Evolutionary conservation across 768 basidiomycete genomes (phyloP).

Genomic region (Mycena vulgaris): DNA sequence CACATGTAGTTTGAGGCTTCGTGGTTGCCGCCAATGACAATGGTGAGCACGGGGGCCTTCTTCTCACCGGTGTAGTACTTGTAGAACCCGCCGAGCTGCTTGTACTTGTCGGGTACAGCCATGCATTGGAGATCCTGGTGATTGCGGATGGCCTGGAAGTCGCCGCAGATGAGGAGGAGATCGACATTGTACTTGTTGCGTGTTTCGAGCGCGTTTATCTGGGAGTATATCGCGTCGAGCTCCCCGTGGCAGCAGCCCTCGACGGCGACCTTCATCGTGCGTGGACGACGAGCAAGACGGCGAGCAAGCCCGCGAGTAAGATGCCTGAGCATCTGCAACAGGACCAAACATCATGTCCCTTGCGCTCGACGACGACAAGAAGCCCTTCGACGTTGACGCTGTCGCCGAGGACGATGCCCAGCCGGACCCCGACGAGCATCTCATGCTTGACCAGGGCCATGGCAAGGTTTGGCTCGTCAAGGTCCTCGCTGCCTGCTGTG

Average conservation of each 20-base stretch:
- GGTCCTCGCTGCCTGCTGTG: conserved; percentile 56
- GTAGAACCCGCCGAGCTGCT: conserved; percentile 86
- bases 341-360: conserved; percentile 45
- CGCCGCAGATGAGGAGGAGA: conserved; percentile 93
- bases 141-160: conserved; percentile 95
- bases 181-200: conserved; percentile 80
- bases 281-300: background rate
- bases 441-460: conserved; percentile 83
- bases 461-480: conserved; percentile 91
- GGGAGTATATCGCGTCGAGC: conserved; percentile 88
- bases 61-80: conserved; percentile 91
- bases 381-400: conserved; percentile 74
- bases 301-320: background rate
- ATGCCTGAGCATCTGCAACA: conserved; percentile 3
- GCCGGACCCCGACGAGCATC: conserved; percentile 86
- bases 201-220: conserved; percentile 75
- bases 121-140: conserved; percentile 88
- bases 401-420: conserved; percentile 71
- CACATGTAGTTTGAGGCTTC: conserved; percentile 97
- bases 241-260: conserved; percentile 97
- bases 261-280: conserved; percentile 77
- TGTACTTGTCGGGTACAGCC: conserved; percentile 94
- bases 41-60: conserved; percentile 88
- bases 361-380: conserved; percentile 74
- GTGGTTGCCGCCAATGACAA: conserved; percentile 98